Evolutionary conservation across 148 eudicot species (phyloP).

Genomic region (Linanthus parryae): DNA sequence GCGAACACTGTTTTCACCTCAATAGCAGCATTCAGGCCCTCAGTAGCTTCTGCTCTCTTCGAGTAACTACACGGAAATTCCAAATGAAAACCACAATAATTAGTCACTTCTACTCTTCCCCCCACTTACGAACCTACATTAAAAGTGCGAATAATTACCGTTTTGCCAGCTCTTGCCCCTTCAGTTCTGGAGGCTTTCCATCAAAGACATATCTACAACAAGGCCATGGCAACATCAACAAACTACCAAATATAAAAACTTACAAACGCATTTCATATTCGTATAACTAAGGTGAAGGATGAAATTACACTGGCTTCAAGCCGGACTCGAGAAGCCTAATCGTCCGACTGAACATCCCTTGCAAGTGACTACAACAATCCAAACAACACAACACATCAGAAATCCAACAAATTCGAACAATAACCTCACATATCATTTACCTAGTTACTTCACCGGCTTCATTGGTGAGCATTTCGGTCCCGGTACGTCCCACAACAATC

Average conservation of each 20-base stretch:
- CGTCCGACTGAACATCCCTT: constrained; percentile 93
- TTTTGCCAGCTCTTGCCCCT: constrained; percentile 97
- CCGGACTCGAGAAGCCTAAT: constrained; percentile 97
- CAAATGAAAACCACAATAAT: constrained; percentile 6
- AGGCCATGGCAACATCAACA: background rate
- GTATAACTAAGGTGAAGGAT: background rate
- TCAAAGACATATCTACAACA: constrained; percentile 79
- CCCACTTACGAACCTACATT: background rate
- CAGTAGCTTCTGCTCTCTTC: constrained; percentile 88
- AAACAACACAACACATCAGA: constrained; percentile 5
- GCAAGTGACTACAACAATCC: constrained; percentile 63
- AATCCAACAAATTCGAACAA: background rate
- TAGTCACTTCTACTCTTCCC: background rate
- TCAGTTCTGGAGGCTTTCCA: constrained; percentile 92
- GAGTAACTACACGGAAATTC: constrained; percentile 43
- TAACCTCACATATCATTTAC: constrained; percentile 22
- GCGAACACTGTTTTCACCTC: constrained; percentile 39
- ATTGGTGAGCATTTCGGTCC: constrained; percentile 89
- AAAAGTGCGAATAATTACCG: constrained; percentile 39
- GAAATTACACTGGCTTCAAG: constrained; percentile 82
- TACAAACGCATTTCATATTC: no score
- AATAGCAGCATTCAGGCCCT: constrained; percentile 68
- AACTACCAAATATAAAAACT: background rate
- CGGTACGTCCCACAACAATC: constrained; percentile 93
- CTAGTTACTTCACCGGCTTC: constrained; percentile 99